Base-by-base conservation (phyloP, 2,329 filamentous ascomycete species). In the Alternaria metachromatica region DNA sequence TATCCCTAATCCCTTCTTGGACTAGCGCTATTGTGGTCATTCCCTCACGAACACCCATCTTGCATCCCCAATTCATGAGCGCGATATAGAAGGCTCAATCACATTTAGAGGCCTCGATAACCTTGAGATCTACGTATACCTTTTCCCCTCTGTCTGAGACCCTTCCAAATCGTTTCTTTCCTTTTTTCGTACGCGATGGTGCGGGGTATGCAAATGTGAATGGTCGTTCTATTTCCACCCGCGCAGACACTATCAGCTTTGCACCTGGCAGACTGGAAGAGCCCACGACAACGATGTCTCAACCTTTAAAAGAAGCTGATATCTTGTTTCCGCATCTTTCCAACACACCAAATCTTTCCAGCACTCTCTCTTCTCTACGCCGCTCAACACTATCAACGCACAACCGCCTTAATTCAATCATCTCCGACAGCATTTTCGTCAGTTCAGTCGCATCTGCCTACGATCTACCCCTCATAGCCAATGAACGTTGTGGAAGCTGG, bases 401-500 rank as follows among this genome's bases (percentile, higher is more conserved):
- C 68, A 97, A 97, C 82, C 91, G 95, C 15, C 88, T 99, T 12
- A 82, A 83, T 28, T 97, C 93, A 26, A 95, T 98, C 78, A 83
- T 85, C 63, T 82, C 86, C 26, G 96, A 98, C 79, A 90, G 93
- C 9, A 78, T 79, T 2, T 98, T 97, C 78, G 92, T 96, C 21
- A 79, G 82, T 23, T 77, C 83, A 8, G 89, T 93, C 0, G 86
- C 87, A 1, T 77, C 79, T 2, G 83, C 85, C 0, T 88, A 85
- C 69, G 68, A 73, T 4, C 83, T 95, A 2, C 93, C 94, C 0
- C 83, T 98, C 2, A 84, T 98, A 13, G 94, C 95, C 28, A 99
- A 99, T 76, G 94, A 98, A 83, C 88, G 96, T 63, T 98, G 96
- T 78, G 96, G 96, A 1, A 95, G 92, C 80, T 99, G 96, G 96